Percentiles rank a stretch among this genome's conserved stretches.
These are phyloP conservation scores for Didymella keratinophila DNA, from an alignment of 2,329 filamentous ascomycete genomes.

Conservation along the genomic window DNA sequence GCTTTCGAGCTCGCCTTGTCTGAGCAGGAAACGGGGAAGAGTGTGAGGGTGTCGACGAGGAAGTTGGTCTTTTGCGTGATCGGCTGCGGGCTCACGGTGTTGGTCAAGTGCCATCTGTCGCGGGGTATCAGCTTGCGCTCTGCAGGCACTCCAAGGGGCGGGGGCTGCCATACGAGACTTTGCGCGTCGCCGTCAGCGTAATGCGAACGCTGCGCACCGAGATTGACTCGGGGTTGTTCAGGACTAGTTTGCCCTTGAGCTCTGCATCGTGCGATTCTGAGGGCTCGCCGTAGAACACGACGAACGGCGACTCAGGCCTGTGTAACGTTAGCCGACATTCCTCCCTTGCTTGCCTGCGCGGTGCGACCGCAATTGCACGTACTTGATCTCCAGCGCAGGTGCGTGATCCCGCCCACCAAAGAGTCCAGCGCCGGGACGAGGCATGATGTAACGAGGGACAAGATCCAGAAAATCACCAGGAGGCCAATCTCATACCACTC, in stretches of 20 bases:
- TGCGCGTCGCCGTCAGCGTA: constrained; percentile 57
- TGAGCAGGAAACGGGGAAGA: constrained; percentile 53
- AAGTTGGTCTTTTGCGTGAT: constrained; percentile 58
- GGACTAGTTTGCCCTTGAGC: constrained; percentile 56
- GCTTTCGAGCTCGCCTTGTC: constrained; percentile 44
- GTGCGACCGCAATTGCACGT: constrained; percentile 26
- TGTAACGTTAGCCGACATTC: constrained; percentile 1
- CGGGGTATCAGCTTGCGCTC: constrained; percentile 23
- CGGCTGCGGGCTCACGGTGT: constrained; percentile 52
- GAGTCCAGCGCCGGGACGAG: constrained; percentile 42
- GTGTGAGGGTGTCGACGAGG: constrained; percentile 54
- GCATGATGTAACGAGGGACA: constrained; percentile 38
- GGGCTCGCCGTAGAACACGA: constrained; percentile 59
- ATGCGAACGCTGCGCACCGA: constrained; percentile 58
- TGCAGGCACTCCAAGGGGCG: background rate
- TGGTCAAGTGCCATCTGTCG: constrained; percentile 48
- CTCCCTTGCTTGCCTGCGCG: constrained; percentile 6
- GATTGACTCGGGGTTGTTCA: constrained; percentile 58
- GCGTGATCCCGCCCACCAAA: constrained; percentile 45
- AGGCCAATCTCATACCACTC: constrained; percentile 11
- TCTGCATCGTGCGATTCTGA: constrained; percentile 56
- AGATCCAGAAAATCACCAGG: constrained; percentile 15
- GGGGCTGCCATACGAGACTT: constrained; percentile 52
- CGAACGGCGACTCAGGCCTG: constrained; percentile 57
- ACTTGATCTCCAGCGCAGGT: constrained; percentile 55